Percentiles rank a stretch among this genome's conserved stretches.
Evolutionary conservation across 768 basidiomycete genomes (phyloP).

Genomic region (Russula abietina): DNA sequence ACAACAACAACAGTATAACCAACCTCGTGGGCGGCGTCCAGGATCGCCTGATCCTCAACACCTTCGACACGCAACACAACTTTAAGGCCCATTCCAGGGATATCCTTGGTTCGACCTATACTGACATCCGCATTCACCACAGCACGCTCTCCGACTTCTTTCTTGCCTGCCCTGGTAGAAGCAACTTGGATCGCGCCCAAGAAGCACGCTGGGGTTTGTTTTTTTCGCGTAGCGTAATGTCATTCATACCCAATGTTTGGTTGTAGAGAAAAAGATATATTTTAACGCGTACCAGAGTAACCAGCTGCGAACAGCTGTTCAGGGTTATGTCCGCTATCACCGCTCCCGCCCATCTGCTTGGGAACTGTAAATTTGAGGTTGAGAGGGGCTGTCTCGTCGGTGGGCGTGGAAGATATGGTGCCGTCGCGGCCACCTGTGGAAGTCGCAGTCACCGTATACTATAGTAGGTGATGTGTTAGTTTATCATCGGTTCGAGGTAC

Average conservation of each 20-base stretch:
- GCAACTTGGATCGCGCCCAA: constrained; percentile 62
- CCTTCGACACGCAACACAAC: constrained; percentile 70
- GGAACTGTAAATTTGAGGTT: constrained; percentile 17
- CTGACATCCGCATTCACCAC: constrained; percentile 55
- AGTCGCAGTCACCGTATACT: constrained; percentile 23
- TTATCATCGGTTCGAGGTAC: background rate
- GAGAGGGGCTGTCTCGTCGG: constrained; percentile 17
- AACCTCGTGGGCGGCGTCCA: constrained; percentile 67
- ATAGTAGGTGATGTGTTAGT: too few relatives aligned
- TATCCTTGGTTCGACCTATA: constrained; percentile 54
- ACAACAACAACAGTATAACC: constrained; percentile 12
- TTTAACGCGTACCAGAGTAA: constrained; percentile 30
- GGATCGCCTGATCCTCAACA: constrained; percentile 55
- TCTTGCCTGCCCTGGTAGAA: constrained; percentile 49
- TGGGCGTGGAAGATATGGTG: constrained; percentile 12
- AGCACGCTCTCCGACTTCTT: constrained; percentile 50
- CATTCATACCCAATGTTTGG: background rate
- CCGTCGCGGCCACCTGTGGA: constrained; percentile 21
- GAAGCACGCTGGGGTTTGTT: constrained; percentile 53
- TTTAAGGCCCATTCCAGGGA: constrained; percentile 59
- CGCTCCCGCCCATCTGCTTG: constrained; percentile 19
- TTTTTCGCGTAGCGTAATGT: background rate
- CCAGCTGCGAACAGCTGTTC: constrained; percentile 30
- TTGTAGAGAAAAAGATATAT: background rate
- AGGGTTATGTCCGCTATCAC: constrained; percentile 23